A percentile compares a stretch with the other conserved stretches of the same genome.
These are phyloP conservation scores for Tarenaya hassleriana DNA, from an alignment of 345 rosid genomes.

Conservation along the genomic window DNA sequence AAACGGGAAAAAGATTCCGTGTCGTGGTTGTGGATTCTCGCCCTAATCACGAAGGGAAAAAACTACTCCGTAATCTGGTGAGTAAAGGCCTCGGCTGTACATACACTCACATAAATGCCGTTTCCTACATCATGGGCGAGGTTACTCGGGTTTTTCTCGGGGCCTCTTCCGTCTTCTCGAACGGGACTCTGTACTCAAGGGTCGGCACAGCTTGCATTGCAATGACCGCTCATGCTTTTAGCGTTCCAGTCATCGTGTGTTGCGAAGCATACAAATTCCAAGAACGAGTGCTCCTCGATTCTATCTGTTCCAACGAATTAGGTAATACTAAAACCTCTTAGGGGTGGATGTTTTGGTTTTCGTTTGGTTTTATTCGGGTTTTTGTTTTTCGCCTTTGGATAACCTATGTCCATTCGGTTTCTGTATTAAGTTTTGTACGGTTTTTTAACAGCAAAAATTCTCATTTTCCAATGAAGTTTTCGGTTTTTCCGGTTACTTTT, in stretches of 20 bases:
- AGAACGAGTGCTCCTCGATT: slow-evolving; percentile 78
- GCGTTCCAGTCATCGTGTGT: slow-evolving; percentile 63
- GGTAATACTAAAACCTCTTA: slow-evolving; percentile 35
- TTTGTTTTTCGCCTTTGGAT: too few relatives aligned
- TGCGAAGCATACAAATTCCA: slow-evolving; percentile 89
- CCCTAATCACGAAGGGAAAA: slow-evolving; percentile 66
- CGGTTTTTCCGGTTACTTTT: too few relatives aligned
- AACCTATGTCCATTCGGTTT: too few relatives aligned
- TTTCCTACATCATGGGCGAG: slow-evolving; percentile 68
- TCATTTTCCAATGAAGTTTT: too few relatives aligned
- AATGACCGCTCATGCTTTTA: slow-evolving; percentile 71
- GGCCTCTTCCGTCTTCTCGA: slow-evolving; percentile 66
- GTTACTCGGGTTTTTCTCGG: slow-evolving; percentile 65
- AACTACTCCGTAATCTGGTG: slow-evolving; percentile 55
- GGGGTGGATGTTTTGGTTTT: too few relatives aligned
- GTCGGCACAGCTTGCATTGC: slow-evolving; percentile 72
- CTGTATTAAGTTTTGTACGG: too few relatives aligned
- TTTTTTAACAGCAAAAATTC: too few relatives aligned
- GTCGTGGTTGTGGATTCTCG: slow-evolving; percentile 68
- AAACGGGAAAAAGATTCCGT: slow-evolving; percentile 58
- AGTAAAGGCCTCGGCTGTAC: slow-evolving; percentile 55
- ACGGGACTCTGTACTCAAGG: slow-evolving; percentile 71
- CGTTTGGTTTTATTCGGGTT: too few relatives aligned
- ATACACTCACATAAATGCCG: slow-evolving; percentile 67
- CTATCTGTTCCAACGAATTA: slow-evolving; percentile 71